Evolutionary conservation across 2,329 filamentous ascomycete genomes (phyloP).

Genomic region (Coniosporium tulheliwenetii): DNA sequence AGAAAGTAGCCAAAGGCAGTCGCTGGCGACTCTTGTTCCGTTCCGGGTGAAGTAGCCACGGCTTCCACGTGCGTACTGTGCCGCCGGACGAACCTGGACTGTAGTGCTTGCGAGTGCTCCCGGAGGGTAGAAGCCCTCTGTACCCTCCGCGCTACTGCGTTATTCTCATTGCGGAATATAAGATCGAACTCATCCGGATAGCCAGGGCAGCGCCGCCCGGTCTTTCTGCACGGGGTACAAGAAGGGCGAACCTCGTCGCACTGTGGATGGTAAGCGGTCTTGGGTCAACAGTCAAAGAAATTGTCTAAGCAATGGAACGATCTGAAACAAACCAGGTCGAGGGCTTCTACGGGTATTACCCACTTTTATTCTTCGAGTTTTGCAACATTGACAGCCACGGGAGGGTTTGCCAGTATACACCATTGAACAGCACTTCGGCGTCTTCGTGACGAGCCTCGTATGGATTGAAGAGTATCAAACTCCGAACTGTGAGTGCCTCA

Average conservation of each 20-base stretch:
- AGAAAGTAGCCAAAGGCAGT: too few relatives aligned
- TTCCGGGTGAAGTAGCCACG: too few relatives aligned
- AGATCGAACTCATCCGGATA: conserved; percentile 10
- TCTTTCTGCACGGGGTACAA: conserved; percentile 10
- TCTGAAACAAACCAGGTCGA: too few relatives aligned
- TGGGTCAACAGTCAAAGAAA: too few relatives aligned
- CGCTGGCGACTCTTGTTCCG: too few relatives aligned
- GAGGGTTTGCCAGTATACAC: neutral
- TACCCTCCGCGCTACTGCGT: conserved; percentile 5
- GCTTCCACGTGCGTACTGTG: too few relatives aligned
- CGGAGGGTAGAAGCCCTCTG: neutral
- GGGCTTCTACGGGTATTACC: neutral
- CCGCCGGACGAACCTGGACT: too few relatives aligned
- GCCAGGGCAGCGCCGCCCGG: conserved; percentile 7
- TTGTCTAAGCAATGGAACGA: too few relatives aligned
- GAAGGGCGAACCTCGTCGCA: conserved; percentile 9
- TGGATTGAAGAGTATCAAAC: too few relatives aligned
- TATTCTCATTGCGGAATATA: conserved; percentile 10
- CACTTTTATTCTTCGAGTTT: neutral
- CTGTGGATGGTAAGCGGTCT: conserved; percentile 1
- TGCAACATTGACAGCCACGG: neutral
- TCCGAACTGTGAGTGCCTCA: too few relatives aligned
- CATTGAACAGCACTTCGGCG: neutral
- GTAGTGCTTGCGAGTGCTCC: neutral
- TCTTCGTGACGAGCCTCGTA: too few relatives aligned